These are phyloP conservation scores for Naematelia aurantialba DNA, from an alignment of 768 basidiomycete species.

Conservation along the genomic window DNA sequence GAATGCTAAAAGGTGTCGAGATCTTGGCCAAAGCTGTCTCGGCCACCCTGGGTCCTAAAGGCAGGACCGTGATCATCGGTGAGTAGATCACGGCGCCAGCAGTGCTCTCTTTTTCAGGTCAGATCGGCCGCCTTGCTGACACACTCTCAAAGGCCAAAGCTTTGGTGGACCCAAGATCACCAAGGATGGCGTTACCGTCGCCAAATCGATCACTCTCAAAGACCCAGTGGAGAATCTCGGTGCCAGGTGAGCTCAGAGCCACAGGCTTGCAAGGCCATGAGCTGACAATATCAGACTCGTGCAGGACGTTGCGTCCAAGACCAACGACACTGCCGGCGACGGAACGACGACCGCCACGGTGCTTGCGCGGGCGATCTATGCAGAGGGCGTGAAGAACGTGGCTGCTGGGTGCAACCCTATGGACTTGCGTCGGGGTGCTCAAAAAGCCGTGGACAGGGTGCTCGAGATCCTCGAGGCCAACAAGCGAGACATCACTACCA, in stretches of 20 bases:
- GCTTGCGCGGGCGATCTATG: conserved; percentile 92
- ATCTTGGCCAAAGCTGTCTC: conserved; percentile 93
- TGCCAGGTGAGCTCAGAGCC: conserved; percentile 65
- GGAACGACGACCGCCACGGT: conserved; percentile 98
- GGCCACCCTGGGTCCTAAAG: conserved; percentile 95
- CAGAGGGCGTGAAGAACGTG: conserved; percentile 98
- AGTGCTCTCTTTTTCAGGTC: neutral
- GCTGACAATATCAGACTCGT: conserved; percentile 61
- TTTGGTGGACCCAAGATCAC: conserved; percentile 73
- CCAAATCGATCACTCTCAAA: conserved; percentile 87
- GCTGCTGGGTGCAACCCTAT: conserved; percentile 99
- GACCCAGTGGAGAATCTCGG: conserved; percentile 99
- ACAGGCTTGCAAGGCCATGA: neutral
- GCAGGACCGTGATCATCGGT: conserved; percentile 98
- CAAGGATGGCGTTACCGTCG: conserved; percentile 97
- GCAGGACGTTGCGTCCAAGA: conserved; percentile 93
- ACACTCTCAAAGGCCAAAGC: conserved; percentile 35
- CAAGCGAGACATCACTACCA: conserved; percentile 91
- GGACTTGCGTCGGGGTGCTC: conserved; percentile 97
- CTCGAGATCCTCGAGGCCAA: conserved; percentile 82
- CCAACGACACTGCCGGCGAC: conserved; percentile 94
- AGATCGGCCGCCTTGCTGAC: conserved; percentile 9
- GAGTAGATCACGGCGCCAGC: no score
- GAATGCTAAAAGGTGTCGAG: conserved; percentile 93
- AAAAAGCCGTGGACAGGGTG: conserved; percentile 93